Percentiles rank a stretch among this genome's conserved stretches.
Evolutionary conservation across 352 stramenopile species (phyloP).

Genomic region (Pythium dissimile): DNA sequence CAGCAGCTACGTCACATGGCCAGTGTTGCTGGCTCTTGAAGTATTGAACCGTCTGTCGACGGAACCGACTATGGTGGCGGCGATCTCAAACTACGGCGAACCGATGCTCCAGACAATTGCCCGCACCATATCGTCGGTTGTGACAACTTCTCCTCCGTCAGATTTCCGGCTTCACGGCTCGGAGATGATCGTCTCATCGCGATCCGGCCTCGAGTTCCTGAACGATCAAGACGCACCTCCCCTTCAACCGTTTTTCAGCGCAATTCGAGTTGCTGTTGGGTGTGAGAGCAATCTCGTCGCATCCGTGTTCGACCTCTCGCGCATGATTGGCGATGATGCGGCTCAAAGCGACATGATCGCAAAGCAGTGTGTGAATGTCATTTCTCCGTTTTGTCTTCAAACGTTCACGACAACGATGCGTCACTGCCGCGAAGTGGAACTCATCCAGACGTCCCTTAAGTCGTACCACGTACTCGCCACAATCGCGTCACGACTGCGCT

Average conservation of each 20-base stretch:
- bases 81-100: slow-evolving; percentile 61
- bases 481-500: slow-evolving; percentile 61
- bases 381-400: slow-evolving; percentile 69
- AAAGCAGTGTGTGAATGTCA: slow-evolving; percentile 53
- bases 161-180: slow-evolving; percentile 57
- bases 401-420: slow-evolving; percentile 76
- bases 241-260: slow-evolving; percentile 76
- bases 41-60: slow-evolving; percentile 72
- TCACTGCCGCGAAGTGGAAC: slow-evolving; percentile 74
- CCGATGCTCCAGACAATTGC: slow-evolving; percentile 53
- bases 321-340: slow-evolving; percentile 38
- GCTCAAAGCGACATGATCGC: slow-evolving; percentile 43
- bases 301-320: slow-evolving; percentile 71
- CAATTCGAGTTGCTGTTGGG: slow-evolving; percentile 70
- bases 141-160: slow-evolving; percentile 68
- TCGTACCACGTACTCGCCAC: slow-evolving; percentile 81
- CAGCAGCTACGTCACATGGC: slow-evolving; percentile 84
- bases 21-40: slow-evolving; percentile 74
- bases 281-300: slow-evolving; percentile 75
- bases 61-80: slow-evolving; percentile 64
- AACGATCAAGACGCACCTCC: slow-evolving; percentile 80
- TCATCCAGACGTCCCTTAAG: slow-evolving; percentile 81
- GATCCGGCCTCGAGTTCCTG: slow-evolving; percentile 71
- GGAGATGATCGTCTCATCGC: slow-evolving; percentile 35
- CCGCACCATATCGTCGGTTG: slow-evolving; percentile 67